Base-by-base conservation (phyloP, 1,139 yeast genomes). In the Trichomonascaceae sp. region DNA sequence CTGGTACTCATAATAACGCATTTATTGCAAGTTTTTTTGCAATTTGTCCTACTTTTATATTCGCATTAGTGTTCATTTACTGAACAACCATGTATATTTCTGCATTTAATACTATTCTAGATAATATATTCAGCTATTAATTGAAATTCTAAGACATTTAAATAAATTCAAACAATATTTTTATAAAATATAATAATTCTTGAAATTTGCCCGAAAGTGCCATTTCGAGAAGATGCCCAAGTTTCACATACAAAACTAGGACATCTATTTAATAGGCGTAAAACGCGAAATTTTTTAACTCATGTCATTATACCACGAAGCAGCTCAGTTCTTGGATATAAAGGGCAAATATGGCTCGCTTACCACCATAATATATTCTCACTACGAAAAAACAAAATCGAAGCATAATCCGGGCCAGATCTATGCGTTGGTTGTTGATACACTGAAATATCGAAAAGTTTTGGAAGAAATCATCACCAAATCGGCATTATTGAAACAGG, bases 341-440 rank as follows among this genome's bases (percentile, higher is more conserved):
- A 72, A 72, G 54, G 75, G 75, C 18, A 74, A 74, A 49, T 66
- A 71, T 7, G 87, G 87, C 0, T 82, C 93, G 13, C 71, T 89
- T 47, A 89, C 84, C 63, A 77, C 80, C 32, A 74, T 91, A 24
- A 82, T 89, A 32, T 85, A 88, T 70, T 80, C 77, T 53, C 81
- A 77, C 8, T 71, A 80, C 38, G 49, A 49, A 12, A 24, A 47
- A 36, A 55, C 58, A 27, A 74, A 74, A 56, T 67, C 82, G 54
- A 75, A 78, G 63, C 74, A 83, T 1, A 78, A 83, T 54, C 95
- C 96, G 0, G 87, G 87, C 63, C 97, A 90, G 66, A 72, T 91
- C 2, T 89, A 77, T 72, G 98, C 98, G 0, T 72, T 91, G 45
- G 90, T 89, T 18, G 77, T 83, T 36, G 87, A 95, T 8, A 83